Percentiles rank a stretch among this genome's conserved stretches.
Conservation (phyloP, 257 asterid species). For the Cordia subcordata region DNA sequence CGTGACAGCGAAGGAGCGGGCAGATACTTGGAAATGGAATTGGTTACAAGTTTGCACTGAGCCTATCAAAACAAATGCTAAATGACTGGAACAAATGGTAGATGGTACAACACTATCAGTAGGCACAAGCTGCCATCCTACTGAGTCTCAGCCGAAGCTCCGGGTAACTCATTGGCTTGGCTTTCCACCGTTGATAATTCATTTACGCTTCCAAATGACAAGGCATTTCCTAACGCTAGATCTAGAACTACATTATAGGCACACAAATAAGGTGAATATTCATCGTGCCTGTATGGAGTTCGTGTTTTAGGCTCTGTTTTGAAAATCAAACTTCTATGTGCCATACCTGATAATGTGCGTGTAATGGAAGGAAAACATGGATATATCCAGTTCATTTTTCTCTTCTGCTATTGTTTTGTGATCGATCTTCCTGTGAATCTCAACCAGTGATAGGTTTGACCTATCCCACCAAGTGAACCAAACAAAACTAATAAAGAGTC, state of each 20-base stretch:
- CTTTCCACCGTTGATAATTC: too few relatives aligned
- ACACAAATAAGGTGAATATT: too few relatives aligned
- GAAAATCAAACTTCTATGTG: slow-evolving; percentile 1
- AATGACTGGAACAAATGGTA: not conserved
- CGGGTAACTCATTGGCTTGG: too few relatives aligned
- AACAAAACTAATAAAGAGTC: too few relatives aligned
- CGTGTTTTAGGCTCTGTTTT: too few relatives aligned
- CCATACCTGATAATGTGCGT: slow-evolving; percentile 73
- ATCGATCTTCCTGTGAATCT: slow-evolving; percentile 53
- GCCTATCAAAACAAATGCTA: not conserved
- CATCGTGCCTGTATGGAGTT: too few relatives aligned
- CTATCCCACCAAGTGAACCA: too few relatives aligned
- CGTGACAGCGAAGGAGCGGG: not conserved
- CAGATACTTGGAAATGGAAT: not conserved
- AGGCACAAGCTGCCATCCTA: too few relatives aligned
- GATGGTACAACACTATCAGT: not conserved
- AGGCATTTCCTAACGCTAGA: too few relatives aligned
- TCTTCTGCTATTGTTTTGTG: slow-evolving; percentile 21
- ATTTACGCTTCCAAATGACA: too few relatives aligned
- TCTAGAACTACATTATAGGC: not conserved
- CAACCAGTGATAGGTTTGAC: slow-evolving; percentile 71
- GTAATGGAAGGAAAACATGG: slow-evolving; percentile 57
- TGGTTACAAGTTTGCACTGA: not conserved
- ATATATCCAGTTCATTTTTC: slow-evolving; percentile 31
- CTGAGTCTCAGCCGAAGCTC: too few relatives aligned